Evolutionary conservation across 345 rosid species (phyloP).

Genomic region (Pugionium dolabratum): DNA sequence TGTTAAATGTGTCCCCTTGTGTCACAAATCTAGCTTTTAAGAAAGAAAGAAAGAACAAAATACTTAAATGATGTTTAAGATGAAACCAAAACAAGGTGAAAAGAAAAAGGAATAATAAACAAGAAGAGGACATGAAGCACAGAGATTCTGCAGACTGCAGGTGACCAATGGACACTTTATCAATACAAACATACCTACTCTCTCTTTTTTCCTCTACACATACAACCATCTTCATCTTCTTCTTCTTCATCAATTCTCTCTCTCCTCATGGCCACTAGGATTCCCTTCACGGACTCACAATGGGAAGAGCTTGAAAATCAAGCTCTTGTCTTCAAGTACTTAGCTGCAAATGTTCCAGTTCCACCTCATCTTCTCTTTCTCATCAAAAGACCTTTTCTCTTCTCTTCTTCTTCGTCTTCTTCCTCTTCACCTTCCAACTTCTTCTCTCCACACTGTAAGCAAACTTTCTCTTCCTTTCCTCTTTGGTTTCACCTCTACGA

Average conservation of each 20-base stretch:
- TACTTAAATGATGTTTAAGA: background rate
- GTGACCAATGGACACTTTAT: slow-evolving; percentile 39
- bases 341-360: slow-evolving; percentile 70
- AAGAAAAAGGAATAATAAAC: slow-evolving; percentile 37
- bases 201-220: slow-evolving; percentile 12
- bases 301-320: slow-evolving; percentile 96
- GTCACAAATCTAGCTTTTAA: slow-evolving; percentile 17
- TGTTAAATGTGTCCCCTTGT: slow-evolving; percentile 6
- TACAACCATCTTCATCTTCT: slow-evolving; percentile 10
- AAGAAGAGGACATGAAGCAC: slow-evolving; percentile 42
- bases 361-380: slow-evolving; percentile 83
- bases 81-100: slow-evolving; percentile 21
- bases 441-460: slow-evolving; percentile 57
- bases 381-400: slow-evolving; percentile 59
- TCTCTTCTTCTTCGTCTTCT: slow-evolving; percentile 52
- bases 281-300: slow-evolving; percentile 78
- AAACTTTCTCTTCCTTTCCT: no score
- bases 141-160: slow-evolving; percentile 42
- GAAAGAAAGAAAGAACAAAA: background rate
- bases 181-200: slow-evolving; percentile 43
- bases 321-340: slow-evolving; percentile 78
- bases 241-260: slow-evolving; percentile 14
- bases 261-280: slow-evolving; percentile 43
- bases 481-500: background rate
- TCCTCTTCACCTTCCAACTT: slow-evolving; percentile 50